Evolutionary conservation across 108 stramenopile genomes (phyloP).

Genomic region (Stephanodiscus minutulus): DNA sequence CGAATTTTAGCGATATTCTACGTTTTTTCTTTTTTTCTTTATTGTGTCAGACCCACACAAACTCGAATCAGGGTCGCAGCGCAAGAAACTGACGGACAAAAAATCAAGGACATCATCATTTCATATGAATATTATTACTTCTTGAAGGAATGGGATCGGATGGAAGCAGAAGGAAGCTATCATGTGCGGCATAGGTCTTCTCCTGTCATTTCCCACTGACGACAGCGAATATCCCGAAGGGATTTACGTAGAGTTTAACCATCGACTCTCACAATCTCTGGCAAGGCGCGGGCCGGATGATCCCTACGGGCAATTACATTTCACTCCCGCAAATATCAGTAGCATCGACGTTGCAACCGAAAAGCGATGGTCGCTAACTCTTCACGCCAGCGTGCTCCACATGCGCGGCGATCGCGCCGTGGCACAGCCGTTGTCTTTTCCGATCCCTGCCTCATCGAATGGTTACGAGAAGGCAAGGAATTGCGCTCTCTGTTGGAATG

Average conservation of each 20-base stretch:
- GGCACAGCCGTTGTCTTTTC: slow-evolving; percentile 56
- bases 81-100: too few species aligned
- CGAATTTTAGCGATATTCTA: too few species aligned
- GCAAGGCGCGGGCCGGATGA: slow-evolving; percentile 45
- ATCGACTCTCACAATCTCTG: slow-evolving; percentile 23
- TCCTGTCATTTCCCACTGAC: slow-evolving; percentile 10
- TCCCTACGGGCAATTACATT: slow-evolving; percentile 16
- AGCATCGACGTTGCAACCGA: background rate
- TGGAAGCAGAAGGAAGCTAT: background rate
- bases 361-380: slow-evolving; percentile 21
- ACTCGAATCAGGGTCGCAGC: too few species aligned
- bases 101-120: too few species aligned
- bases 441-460: slow-evolving; percentile 3
- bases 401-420: slow-evolving; percentile 56
- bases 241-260: slow-evolving; percentile 18
- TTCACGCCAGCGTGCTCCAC: slow-evolving; percentile 71
- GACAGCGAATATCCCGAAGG: slow-evolving; percentile 3
- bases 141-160: too few species aligned
- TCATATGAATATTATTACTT: too few species aligned
- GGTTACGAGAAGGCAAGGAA: background rate
- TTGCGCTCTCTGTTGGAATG: slow-evolving; percentile 78
- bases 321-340: slow-evolving; percentile 1
- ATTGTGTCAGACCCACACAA: too few species aligned
- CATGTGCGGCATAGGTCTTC: slow-evolving; percentile 38
- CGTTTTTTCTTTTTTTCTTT: too few species aligned